Evolutionary conservation across 2,329 filamentous ascomycete species (phyloP), one percentile per base, ranked within the genome.

Genomic region (Phyllosticta capitalensis): DNA sequence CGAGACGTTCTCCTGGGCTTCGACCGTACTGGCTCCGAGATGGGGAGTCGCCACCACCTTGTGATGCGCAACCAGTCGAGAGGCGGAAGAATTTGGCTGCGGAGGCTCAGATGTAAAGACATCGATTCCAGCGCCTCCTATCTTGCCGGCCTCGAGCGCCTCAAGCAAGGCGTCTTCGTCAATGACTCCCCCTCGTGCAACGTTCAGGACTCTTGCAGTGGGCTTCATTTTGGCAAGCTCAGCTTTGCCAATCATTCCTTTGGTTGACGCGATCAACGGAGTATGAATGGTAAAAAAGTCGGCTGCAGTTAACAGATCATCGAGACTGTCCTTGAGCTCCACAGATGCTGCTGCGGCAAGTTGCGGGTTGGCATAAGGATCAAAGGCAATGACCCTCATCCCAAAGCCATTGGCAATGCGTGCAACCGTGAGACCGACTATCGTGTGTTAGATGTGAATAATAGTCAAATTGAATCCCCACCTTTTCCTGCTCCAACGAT

Each of bases 271-370:
- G 61, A 92, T 82, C 59, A 94, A 77, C 0, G 90, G 90, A 0
- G 88, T 92, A 68, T 94, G 89, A 9, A 92, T 85, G 0, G 89
- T 92, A 62, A 94, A 69, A 68, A 92, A 92, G 71, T 92, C 89
- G 0, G 85, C 83, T 24, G 79, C 76, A 1, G 83, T 80, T 14
- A 94, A 77, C 14, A 92, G 74, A 21, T 83, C 81, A 2, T 77
- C 73, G 19, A 90, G 74, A 1, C 76, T 79, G 2, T 77, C 67
- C n/a, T 84, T 77, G 1, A 90, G 73, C 50, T 79, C 79, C 6
- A 91, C 88, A 6, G 84, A 86, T 1, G 84, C 85, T 20, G 85
- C 80, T 3, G 79, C 77, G 2, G 88, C 88, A 49, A 92, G 79
- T n/a, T 87, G 84, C 0, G 82, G 78, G 62, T 86, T 88, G 1